Evolutionary conservation across 805 yeast genomes (phyloP).

Genomic region (Lachancea cidri): DNA sequence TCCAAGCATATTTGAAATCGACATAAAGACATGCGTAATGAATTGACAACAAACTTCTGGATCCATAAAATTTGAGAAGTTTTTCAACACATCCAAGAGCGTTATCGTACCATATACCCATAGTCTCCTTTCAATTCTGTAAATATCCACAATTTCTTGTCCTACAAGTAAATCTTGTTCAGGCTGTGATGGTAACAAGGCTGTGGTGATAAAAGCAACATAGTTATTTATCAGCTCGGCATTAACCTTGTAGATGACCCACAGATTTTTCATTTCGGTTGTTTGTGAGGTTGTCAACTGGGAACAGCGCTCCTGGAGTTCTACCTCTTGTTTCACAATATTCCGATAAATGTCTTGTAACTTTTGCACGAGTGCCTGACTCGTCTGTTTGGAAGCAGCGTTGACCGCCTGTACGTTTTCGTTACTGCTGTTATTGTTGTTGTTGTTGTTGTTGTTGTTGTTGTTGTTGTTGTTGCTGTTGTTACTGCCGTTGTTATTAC

Average conservation of each 20-base stretch:
- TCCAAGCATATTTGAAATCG: conserved; percentile 38
- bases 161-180: conserved; percentile 40
- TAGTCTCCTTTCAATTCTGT: conserved; percentile 71
- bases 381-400: conserved; percentile 30
- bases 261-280: conserved; percentile 56
- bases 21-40: conserved; percentile 63
- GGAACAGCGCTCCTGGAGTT: conserved; percentile 66
- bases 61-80: conserved; percentile 67
- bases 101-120: conserved; percentile 88
- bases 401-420: conserved; percentile 9
- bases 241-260: conserved; percentile 68
- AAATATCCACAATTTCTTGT: conserved; percentile 67
- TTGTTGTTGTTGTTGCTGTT: conserved; percentile 7
- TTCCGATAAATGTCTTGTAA: conserved; percentile 69
- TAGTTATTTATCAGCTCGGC: conserved; percentile 63
- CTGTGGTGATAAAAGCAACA: conserved; percentile 65
- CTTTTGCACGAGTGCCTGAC: conserved; percentile 55
- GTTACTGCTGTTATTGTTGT: conserved; percentile 18
- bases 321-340: conserved; percentile 62
- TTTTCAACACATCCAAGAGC: conserved; percentile 69
- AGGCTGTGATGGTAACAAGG: conserved; percentile 67
- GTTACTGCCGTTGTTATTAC: neutral
- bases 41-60: conserved; percentile 76
- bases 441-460: conserved; percentile 13
- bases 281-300: conserved; percentile 50